Evolutionary conservation across 495 filamentous ascomycete genomes (phyloP).

Genomic region (Hypoxylon fragiforme): DNA sequence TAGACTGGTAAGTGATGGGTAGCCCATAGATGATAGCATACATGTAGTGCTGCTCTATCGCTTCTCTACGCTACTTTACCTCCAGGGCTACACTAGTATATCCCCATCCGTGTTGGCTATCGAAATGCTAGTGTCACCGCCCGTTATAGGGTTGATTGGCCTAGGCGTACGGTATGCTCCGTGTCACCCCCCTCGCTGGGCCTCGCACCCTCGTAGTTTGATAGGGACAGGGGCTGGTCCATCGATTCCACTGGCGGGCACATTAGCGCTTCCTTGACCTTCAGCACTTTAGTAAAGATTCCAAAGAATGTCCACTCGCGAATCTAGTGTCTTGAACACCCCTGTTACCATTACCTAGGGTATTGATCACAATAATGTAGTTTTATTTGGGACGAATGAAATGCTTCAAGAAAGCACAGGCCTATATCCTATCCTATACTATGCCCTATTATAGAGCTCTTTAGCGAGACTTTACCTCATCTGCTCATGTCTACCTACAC

Average conservation of each 20-base stretch:
- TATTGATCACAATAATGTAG: conserved; percentile 30
- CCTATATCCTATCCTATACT: no score
- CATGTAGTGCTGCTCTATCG: no score
- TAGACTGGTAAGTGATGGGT: no score
- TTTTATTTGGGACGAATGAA: conserved; percentile 20
- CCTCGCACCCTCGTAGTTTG: no score
- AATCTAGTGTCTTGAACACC: conserved; percentile 25
- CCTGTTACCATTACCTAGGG: conserved; percentile 20
- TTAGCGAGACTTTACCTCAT: no score
- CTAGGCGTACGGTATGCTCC: conserved; percentile 14
- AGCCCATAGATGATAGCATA: no score
- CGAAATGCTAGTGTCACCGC: conserved; percentile 29
- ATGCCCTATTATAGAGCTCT: no score
- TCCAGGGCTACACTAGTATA: no score
- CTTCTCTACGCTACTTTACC: no score
- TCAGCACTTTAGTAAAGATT: conserved; percentile 11
- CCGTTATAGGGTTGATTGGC: conserved; percentile 26
- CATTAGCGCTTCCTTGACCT: conserved; percentile 24
- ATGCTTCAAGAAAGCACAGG: neutral
- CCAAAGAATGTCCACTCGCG: conserved; percentile 15
- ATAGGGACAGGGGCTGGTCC: conserved; percentile 31
- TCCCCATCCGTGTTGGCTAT: conserved; percentile 26
- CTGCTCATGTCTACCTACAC: no score
- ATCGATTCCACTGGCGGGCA: conserved; percentile 29
- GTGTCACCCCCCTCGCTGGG: conserved; percentile 16